Evolutionary conservation across 352 stramenopile genomes (phyloP).

Genomic region (Phytophthora foliorum): DNA sequence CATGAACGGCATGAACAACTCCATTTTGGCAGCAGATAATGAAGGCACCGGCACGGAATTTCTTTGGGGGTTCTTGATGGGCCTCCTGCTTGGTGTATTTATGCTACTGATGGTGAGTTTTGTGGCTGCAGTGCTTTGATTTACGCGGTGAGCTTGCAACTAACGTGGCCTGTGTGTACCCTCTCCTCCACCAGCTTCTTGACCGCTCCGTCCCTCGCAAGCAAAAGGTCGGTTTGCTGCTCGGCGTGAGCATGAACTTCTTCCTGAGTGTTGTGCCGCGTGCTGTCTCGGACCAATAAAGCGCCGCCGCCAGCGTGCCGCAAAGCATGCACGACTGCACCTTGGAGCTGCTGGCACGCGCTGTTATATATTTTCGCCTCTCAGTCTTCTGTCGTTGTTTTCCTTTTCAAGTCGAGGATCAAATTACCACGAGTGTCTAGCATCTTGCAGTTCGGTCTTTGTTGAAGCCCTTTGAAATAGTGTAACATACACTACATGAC

Average conservation of each 20-base stretch:
- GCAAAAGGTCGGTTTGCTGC: slow-evolving; percentile 87
- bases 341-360: slow-evolving; percentile 21
- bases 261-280: slow-evolving; percentile 90
- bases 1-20: slow-evolving; percentile 85
- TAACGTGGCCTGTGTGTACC: slow-evolving; percentile 3
- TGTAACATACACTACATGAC: slow-evolving; percentile 14
- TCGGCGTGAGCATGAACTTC: slow-evolving; percentile 92
- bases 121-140: not conserved
- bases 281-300: slow-evolving; percentile 74
- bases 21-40: slow-evolving; percentile 86
- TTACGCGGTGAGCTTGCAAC: not conserved
- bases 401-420: not conserved
- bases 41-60: slow-evolving; percentile 91
- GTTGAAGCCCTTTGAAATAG: slow-evolving; percentile 8
- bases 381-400: slow-evolving; percentile 16
- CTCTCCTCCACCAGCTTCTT: slow-evolving; percentile 61
- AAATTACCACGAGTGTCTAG: not conserved
- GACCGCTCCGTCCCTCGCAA: slow-evolving; percentile 88
- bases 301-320: slow-evolving; percentile 10
- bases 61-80: slow-evolving; percentile 91
- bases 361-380: slow-evolving; percentile 41
- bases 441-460: not conserved
- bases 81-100: slow-evolving; percentile 88
- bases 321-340: slow-evolving; percentile 5
- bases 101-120: slow-evolving; percentile 88